Evolutionary conservation across 2,329 filamentous ascomycete species (phyloP), one percentile per base, ranked within the genome.

Genomic region (Onygenales sp.): DNA sequence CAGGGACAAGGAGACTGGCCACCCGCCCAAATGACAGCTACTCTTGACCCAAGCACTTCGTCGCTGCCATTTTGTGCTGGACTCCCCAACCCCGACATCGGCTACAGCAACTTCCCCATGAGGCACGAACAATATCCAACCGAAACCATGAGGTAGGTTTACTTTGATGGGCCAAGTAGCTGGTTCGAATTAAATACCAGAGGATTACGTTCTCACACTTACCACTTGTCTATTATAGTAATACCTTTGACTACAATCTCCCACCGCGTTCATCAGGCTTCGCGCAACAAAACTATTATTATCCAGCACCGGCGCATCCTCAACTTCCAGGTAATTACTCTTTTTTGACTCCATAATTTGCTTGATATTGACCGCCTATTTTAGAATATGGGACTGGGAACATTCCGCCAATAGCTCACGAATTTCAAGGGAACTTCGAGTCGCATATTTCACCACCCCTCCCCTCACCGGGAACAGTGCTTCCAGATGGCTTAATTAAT

Each of bases 311-410:
- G 27, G 34, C 49, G n/a, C 52, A 50, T 14, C 13, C 51, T 42
- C 44, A 45, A 33, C 34, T 56, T 33, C 33, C 43, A 52, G 54
- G 54, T 56, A 54, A 34, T 54, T 46, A 42, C 7, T 17, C 31
- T 9, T 14, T 40, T 10, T 14, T 33, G n/a, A 13, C n/a, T 51
- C n/a, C 21, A 13, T 45, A 9, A 9, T 14, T 27, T 17, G 4
- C 27, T 33, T 45, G 21, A 54, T 33, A 27, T 27, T 51, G 37
- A 50, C 47, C n/a, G n/a, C 1, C 27, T 21, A 33, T 37, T 52
- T 14, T n/a, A 56, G 54, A 49, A 5, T 56, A 54, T 31, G 48
- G 52, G 49, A 42, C 48, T 6, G 52, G 40, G 3, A 47, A 42
- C 21, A 31, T 49, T 27, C 39, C 49, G 11, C 31, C 52, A 27